Evolutionary conservation across 73 alveolate species (phyloP), one percentile per base, ranked within the genome.

Genomic region (Paraurostyla sp.): DNA sequence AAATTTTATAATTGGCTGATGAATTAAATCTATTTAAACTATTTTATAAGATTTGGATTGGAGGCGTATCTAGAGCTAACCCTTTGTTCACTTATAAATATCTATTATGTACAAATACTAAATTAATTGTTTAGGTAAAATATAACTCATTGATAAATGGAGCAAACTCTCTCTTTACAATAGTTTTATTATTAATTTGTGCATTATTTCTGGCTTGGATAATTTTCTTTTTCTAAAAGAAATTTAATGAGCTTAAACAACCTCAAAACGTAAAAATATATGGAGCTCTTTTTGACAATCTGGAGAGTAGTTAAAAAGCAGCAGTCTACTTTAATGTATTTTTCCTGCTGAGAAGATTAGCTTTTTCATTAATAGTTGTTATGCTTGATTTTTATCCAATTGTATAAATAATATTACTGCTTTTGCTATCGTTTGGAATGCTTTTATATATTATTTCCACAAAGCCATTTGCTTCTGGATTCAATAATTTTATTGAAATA

Each of bases 41-140:
- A 38, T 40, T 65, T 65, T 40, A 9, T 65, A 20, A 65, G 82
- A 38, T 65, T 65, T 38, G 13, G 35, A 1, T 30, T 65, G 18
- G 82, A 65, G 23, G 58, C 60, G 4, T 65, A 65, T 38, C 23
- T 65, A 15, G 82, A 65, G 18, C 38, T 65, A 18, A 13, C 82
- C 6, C 82, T 65, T 13, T 65, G 82, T 65, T 4, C 82, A 32
- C 3, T 65, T 1, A 22, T 65, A 15, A 65, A 65, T 35, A n/a
- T 65, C 3, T 33, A 65, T 4, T 38, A 36, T 40, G 82, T 65
- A 65, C 35, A n/a, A 40, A 38, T 65, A 6, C 41, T 38, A 22
- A 38, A 38, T 11, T 7, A 3, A 1, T 65, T 3, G 1, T 65
- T 7, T 65, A 65, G 82, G 18, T 65, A 6, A 65, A 40, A 15